Evolutionary conservation across 1,284 basidiomycete genomes (phyloP).

Genomic region (Puccinia novopanici): DNA sequence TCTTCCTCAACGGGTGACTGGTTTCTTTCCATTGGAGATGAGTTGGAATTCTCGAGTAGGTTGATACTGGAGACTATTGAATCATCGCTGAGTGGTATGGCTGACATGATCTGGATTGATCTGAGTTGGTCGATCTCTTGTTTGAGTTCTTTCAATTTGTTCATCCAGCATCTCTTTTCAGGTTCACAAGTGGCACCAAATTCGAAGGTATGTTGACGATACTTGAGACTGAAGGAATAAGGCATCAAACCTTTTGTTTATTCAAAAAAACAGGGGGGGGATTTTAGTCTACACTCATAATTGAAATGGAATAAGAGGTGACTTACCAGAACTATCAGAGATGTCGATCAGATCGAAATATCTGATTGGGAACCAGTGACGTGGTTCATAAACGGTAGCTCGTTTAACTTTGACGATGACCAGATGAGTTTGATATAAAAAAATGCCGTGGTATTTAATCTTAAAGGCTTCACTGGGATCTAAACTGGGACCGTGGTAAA

Average conservation of each 20-base stretch:
- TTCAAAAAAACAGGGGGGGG: neutral
- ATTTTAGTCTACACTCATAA: neutral
- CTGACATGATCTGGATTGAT: conserved; percentile 42
- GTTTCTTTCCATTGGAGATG: conserved; percentile 1
- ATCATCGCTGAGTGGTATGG: conserved; percentile 44
- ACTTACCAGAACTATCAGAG: conserved; percentile 53
- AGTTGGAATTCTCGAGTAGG: conserved; percentile 19
- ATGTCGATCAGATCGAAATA: conserved; percentile 55
- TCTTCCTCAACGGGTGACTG: conserved; percentile 27
- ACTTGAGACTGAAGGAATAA: conserved; percentile 48
- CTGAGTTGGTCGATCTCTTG: conserved; percentile 45
- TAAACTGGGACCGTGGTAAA: conserved; percentile 64
- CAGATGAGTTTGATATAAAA: conserved; percentile 81
- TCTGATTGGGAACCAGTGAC: conserved; percentile 76
- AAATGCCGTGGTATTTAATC: conserved; percentile 82
- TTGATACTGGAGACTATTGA: conserved; percentile 50
- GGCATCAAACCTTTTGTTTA: conserved; percentile 33
- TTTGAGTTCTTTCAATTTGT: conserved; percentile 35
- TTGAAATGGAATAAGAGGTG: neutral
- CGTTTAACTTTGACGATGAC: conserved; percentile 78
- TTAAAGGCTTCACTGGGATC: conserved; percentile 63
- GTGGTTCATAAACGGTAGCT: conserved; percentile 73
- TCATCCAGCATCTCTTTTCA: conserved; percentile 49
- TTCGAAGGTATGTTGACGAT: conserved; percentile 48
- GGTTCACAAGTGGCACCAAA: conserved; percentile 49